Conservation (phyloP, 257 asterid species). For the Nicotiana benthamiana region DNA sequence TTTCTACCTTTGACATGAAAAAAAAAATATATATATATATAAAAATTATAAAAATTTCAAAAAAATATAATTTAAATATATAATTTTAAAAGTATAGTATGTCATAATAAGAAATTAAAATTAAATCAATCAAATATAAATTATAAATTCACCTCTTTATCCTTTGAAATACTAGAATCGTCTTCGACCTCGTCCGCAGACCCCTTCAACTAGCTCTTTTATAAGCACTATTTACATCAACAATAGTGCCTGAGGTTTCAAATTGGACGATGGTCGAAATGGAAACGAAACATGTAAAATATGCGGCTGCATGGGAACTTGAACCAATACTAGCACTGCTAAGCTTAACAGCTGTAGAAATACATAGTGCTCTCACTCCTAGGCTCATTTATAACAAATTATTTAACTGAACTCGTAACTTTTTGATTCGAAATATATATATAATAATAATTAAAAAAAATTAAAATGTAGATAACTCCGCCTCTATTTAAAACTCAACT, state of each 20-base stretch:
- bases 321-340: slow-evolving; percentile 11
- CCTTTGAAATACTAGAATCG: too few species aligned
- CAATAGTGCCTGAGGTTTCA: neutral
- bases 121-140: too few species aligned
- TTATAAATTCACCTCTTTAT: accelerated
- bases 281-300: slow-evolving; percentile 1
- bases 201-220: neutral
- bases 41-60: too few species aligned
- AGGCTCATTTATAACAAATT: neutral
- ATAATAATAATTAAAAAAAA: neutral
- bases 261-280: neutral
- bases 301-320: slow-evolving; percentile 40
- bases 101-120: too few species aligned
- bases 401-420: neutral
- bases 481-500: slow-evolving; percentile 26
- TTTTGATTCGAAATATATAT: neutral
- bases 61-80: too few species aligned
- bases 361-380: neutral
- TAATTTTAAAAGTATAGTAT: too few species aligned
- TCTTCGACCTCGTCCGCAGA: accelerated
- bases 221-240: neutral
- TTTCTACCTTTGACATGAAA: too few species aligned
- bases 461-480: neutral
- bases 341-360: too few species aligned
- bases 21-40: too few species aligned